Evolutionary conservation across 73 alveolate species (phyloP), one percentile per base, ranked within the genome.

Genomic region (Uronychia setigera): DNA sequence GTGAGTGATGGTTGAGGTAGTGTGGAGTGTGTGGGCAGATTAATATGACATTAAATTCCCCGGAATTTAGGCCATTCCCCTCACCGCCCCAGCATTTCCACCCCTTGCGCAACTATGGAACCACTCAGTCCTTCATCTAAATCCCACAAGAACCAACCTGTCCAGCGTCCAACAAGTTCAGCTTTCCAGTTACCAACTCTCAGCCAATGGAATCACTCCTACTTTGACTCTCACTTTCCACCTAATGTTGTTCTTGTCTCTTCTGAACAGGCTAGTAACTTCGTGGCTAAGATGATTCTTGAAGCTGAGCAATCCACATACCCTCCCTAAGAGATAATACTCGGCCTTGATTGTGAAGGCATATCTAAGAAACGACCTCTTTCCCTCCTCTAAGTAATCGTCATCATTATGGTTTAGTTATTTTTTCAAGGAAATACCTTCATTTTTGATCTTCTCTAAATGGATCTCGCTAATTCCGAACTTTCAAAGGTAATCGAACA

Each of bases 321-420:
- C 67, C n/a, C 67, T 46, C 67, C 79, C n/a, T n/a, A n/a, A 80
- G 60, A 58, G 30, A 29, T 35, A 11, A 14, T 82, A n/a, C 32
- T 83, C 30, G 90, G 90, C 0, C 83, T 83, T 30, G 90, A 83
- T 32, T 83, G 90, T 29, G 90, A 83, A 35, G 90, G 90, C 0
- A 31, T 83, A 0, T 31, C 84, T 1, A 83, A 81, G 74, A 32
- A 34, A 1, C 46, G 58, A 59, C 83, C 83, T 26, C 84, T 83
- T 26, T 67, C 90, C 5, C 78, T 83, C 1, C 14, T 83, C 0
- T 35, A 83, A 79, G 90, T 83, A 74, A 31, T 1, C 31, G 14
- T 26, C 19, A 19, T 75, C n/a, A 30, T 27, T 31, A 60, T 74
- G 32, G 28, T 5, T 11, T 60, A 26, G 28, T 1, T 33, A 32